phyloP scores from a whole-genome alignment of 2,329 filamentous ascomycete species.

The Colletotrichum euphorbiae region DNA sequence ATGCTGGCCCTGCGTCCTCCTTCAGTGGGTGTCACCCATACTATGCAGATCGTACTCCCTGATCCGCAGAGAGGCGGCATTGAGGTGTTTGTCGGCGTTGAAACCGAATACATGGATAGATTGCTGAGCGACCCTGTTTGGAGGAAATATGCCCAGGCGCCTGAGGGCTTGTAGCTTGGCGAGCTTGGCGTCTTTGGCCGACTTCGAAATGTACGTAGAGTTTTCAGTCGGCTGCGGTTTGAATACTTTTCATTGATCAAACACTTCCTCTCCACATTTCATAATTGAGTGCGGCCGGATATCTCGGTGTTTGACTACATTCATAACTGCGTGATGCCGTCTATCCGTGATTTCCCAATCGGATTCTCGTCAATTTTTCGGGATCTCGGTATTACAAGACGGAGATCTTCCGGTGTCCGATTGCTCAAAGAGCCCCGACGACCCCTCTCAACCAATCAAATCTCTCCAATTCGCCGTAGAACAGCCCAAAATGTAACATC shows the following conservation, averaged over 20 bases:
- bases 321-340: not conserved
- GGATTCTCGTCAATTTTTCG: not conserved
- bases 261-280: too few species aligned
- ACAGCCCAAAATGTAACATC: conserved; percentile 9
- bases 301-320: too few species aligned
- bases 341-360: not conserved
- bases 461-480: not conserved
- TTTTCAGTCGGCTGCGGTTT: too few species aligned
- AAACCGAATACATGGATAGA: conserved; percentile 45
- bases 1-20: conserved; percentile 49
- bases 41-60: conserved; percentile 48
- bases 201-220: too few species aligned
- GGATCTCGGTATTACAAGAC: conserved; percentile 8
- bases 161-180: not conserved
- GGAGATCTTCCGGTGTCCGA: conserved; percentile 39
- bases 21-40: conserved; percentile 49
- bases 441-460: conserved; percentile 7
- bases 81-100: conserved; percentile 50
- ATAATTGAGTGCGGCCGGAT: too few species aligned
- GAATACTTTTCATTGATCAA: too few species aligned
- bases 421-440: conserved; percentile 1
- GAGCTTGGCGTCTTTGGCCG: too few species aligned
- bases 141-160: conserved; percentile 28
- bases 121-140: conserved; percentile 47
- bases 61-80: conserved; percentile 48